Percentiles rank a stretch among this genome's conserved stretches.
Conservation (phyloP, 2,329 filamentous ascomycete species). For the Phyllosticta citribraziliensis region DNA sequence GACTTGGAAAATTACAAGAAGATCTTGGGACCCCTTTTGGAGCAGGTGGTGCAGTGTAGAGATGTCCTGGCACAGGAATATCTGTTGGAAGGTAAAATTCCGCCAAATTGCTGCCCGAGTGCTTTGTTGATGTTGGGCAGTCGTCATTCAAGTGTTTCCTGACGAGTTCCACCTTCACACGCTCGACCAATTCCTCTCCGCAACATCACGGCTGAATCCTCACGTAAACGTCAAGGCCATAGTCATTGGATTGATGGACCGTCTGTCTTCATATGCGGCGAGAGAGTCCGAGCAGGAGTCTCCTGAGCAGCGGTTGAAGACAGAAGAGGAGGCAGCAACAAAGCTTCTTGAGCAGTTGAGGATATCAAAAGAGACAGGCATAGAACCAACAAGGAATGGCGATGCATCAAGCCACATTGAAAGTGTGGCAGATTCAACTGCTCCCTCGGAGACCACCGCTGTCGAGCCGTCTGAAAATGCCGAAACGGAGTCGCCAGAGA, state of each 20-base stretch:
- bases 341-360: slow-evolving; percentile 69
- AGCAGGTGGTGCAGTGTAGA: slow-evolving; percentile 95
- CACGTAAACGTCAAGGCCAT: slow-evolving; percentile 98
- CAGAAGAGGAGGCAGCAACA: slow-evolving; percentile 74
- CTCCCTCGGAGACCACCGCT: slow-evolving; percentile 19
- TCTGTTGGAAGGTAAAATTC: slow-evolving; percentile 60
- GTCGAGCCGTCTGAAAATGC: slow-evolving; percentile 23
- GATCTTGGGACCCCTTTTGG: slow-evolving; percentile 79
- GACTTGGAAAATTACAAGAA: slow-evolving; percentile 92
- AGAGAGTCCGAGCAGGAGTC: slow-evolving; percentile 67
- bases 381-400: neutral
- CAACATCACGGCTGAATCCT: slow-evolving; percentile 84
- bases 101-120: neutral
- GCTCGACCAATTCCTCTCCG: slow-evolving; percentile 86
- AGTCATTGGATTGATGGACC: slow-evolving; percentile 95
- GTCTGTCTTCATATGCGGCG: slow-evolving; percentile 88
- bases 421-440: slow-evolving; percentile 21
- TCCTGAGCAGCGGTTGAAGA: slow-evolving; percentile 60
- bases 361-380: slow-evolving; percentile 49
- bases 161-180: slow-evolving; percentile 98
- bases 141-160: slow-evolving; percentile 97
- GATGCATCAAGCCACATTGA: slow-evolving; percentile 14
- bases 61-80: slow-evolving; percentile 97
- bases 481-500: slow-evolving; percentile 17
- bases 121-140: slow-evolving; percentile 35